Evolutionary conservation across 75 land plant genomes (phyloP).

Genomic region (Adiantum capillusveneris): DNA sequence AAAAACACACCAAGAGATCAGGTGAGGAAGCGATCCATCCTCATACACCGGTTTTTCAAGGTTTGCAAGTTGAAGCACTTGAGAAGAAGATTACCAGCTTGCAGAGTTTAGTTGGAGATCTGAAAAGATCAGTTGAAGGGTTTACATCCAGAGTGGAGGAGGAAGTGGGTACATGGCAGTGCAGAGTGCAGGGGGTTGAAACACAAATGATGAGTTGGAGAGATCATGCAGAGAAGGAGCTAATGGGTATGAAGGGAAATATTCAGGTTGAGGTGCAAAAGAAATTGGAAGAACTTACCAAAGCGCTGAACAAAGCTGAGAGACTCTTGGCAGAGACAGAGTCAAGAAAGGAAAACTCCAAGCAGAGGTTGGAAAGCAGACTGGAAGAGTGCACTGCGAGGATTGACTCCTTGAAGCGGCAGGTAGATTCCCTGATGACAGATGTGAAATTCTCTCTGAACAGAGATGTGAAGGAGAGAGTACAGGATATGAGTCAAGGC

Average conservation of each 20-base stretch:
- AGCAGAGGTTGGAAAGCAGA: constrained; percentile 2
- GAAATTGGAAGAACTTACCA: constrained; percentile 14
- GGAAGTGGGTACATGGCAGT: constrained; percentile 30
- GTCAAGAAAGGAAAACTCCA: background rate
- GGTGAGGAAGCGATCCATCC: background rate
- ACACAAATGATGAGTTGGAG: constrained; percentile 23
- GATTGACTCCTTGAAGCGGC: background rate
- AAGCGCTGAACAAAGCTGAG: constrained; percentile 4
- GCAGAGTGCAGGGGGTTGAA: constrained; percentile 25
- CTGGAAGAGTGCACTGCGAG: constrained; percentile 2
- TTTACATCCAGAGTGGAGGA: constrained; percentile 30
- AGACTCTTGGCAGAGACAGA: constrained; percentile 2
- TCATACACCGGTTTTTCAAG: constrained; percentile 2
- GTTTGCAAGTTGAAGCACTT: constrained; percentile 12
- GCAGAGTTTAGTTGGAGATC: constrained; percentile 25
- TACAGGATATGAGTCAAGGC: constrained; percentile 1
- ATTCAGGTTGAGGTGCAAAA: constrained; percentile 19
- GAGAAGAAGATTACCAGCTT: constrained; percentile 21
- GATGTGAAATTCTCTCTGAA: background rate
- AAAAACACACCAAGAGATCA: background rate
- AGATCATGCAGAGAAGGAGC: constrained; percentile 29
- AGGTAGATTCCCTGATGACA: background rate
- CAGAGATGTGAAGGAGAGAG: constrained; percentile 5
- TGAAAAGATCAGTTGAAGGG: constrained; percentile 28
- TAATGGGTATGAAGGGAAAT: constrained; percentile 15